Evolutionary conservation across 768 basidiomycete genomes (phyloP), one percentile per base, ranked within the genome.

Genomic region (Mycena filopes): DNA sequence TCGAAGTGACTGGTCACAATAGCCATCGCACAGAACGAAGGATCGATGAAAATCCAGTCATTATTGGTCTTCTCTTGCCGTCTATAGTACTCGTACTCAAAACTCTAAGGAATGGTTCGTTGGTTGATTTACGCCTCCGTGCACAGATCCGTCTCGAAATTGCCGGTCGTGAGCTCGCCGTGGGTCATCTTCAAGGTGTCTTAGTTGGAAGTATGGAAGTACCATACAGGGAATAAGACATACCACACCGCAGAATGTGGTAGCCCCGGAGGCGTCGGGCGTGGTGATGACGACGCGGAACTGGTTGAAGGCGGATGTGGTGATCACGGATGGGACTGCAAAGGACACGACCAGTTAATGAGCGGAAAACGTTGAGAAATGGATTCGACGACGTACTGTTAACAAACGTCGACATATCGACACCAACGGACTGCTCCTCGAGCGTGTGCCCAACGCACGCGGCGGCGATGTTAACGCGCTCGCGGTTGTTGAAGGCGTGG

Each of bases 81-180:
- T n/a, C n/a, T n/a, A n/a, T n/a, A n/a, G n/a, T n/a, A n/a, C n/a
- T n/a, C n/a, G n/a, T n/a, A n/a, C n/a, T n/a, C n/a, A n/a, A n/a
- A n/a, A n/a, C n/a, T n/a, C n/a, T n/a, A n/a, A n/a, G n/a, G n/a
- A n/a, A n/a, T n/a, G n/a, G n/a, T n/a, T n/a, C n/a, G n/a, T n/a
- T n/a, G n/a, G n/a, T n/a, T n/a, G n/a, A 36, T 4, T 15, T 36
- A 36, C 36, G 36, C 36, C 36, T 55, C 55, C 20, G 53, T 36
- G 38, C 67, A 68, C 56, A 68, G 42, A 40, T 60, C 57, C 40
- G 64, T 55, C 36, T 64, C 55, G 47, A 68, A 68, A 13, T 42
- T 58, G 16, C 67, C 67, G 57, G 50, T 50, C 47, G 57, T 51
- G 38, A 51, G 55, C n/a, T 38, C 51, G 41, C 67, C 67, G 47